Evolutionary conservation across 306 rosid species (phyloP).

Genomic region (Corylus americana): DNA sequence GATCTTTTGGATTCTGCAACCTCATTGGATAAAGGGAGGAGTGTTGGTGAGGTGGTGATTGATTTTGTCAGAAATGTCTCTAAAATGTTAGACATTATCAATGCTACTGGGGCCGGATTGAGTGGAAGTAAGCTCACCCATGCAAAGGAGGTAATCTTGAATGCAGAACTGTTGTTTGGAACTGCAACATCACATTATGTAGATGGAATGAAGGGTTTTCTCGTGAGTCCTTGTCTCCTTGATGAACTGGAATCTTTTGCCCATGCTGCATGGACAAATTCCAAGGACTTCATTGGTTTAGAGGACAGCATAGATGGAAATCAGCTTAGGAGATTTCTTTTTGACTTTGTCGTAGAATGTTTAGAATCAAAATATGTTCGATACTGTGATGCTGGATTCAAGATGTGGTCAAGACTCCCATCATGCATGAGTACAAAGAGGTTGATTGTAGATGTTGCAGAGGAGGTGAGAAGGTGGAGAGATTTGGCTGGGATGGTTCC

Average conservation of each 20-base stretch:
- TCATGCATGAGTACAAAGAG: slow-evolving; percentile 31
- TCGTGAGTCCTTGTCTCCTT: slow-evolving; percentile 38
- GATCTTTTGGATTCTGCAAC: slow-evolving; percentile 64
- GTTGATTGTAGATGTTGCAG: slow-evolving; percentile 48
- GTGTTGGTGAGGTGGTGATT: slow-evolving; percentile 29
- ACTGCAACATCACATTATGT: slow-evolving; percentile 13
- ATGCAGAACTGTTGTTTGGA: slow-evolving; percentile 66
- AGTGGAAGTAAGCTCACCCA: slow-evolving; percentile 45
- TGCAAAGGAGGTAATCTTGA: slow-evolving; percentile 55
- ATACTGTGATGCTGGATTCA: slow-evolving; percentile 51
- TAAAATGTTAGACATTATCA: slow-evolving; percentile 34
- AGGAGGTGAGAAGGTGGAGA: slow-evolving; percentile 58
- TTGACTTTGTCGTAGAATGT: slow-evolving; percentile 68
- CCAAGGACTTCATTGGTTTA: slow-evolving; percentile 11
- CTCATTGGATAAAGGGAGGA: slow-evolving; percentile 41
- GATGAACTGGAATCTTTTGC: slow-evolving; percentile 51
- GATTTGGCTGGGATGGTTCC: slow-evolving; percentile 57
- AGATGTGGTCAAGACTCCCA: slow-evolving; percentile 44
- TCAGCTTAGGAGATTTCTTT: slow-evolving; percentile 50
- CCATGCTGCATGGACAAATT: slow-evolving; percentile 35
- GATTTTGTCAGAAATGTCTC: slow-evolving; percentile 42
- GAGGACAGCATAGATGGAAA: slow-evolving; percentile 41
- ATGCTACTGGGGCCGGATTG: slow-evolving; percentile 41
- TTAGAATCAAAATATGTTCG: slow-evolving; percentile 51
- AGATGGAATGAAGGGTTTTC: slow-evolving; percentile 38